Conservation (phyloP, 345 rosid genomes). For the Salix suchowensis region DNA sequence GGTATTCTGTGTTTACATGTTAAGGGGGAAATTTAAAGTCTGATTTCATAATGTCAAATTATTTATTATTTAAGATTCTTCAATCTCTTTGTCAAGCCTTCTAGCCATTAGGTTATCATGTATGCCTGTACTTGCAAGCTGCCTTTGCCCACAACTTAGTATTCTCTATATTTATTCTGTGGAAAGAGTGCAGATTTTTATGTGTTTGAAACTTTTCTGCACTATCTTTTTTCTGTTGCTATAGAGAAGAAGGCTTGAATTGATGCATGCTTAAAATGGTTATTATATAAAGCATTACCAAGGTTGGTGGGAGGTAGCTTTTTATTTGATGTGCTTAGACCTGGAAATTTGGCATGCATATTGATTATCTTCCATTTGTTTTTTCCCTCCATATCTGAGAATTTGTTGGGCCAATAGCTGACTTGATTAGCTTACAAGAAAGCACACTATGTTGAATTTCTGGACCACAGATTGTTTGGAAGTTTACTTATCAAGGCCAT, state of each 20-base stretch:
- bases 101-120: neutral
- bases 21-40: neutral
- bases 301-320: neutral
- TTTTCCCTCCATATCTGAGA: neutral
- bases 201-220: neutral
- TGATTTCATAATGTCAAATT: neutral
- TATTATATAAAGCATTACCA: neutral
- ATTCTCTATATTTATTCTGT: neutral
- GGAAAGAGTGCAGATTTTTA: neutral
- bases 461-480: neutral
- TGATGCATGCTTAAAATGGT: neutral
- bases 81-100: neutral
- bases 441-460: neutral
- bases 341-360: neutral
- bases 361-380: neutral
- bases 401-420: neutral
- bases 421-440: neutral
- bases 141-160: neutral
- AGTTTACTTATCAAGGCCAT: neutral
- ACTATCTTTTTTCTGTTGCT: neutral
- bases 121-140: neutral
- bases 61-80: neutral
- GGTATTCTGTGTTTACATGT: neutral
- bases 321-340: neutral
- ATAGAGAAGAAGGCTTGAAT: neutral